These are phyloP conservation scores for Solanum sitiens DNA, from an alignment of 257 asterid species.

Conservation along the genomic window DNA sequence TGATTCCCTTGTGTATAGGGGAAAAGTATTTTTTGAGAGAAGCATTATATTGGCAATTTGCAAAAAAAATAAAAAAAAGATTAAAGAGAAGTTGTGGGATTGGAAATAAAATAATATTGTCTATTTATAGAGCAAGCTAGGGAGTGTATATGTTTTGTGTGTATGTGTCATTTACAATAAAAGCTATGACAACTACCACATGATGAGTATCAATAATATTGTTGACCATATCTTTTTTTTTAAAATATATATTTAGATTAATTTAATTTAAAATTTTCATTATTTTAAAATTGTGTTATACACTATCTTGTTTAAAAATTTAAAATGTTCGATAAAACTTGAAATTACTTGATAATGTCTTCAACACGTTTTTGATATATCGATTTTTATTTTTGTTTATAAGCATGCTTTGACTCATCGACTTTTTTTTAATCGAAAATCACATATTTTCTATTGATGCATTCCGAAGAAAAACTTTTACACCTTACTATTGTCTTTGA, in stretches of 20 bases:
- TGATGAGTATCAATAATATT: not conserved
- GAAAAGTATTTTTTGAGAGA: not conserved
- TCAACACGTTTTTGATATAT: not conserved
- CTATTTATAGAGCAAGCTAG: not conserved
- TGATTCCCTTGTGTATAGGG: not conserved
- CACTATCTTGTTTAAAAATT: no score
- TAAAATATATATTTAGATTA: not conserved
- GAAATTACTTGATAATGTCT: not conserved
- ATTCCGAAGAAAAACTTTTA: not conserved
- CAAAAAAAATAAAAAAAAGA: no score
- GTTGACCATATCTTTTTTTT: not conserved
- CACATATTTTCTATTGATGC: not conserved
- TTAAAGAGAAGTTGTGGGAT: not conserved
- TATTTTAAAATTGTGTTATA: no score
- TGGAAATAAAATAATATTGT: not conserved
- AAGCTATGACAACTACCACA: not conserved
- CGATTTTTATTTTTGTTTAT: no score
- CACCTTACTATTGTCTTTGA: not conserved
- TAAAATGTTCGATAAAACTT: not conserved
- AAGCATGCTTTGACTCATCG: not conserved
- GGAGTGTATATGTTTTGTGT: not conserved
- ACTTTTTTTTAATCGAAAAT: not conserved
- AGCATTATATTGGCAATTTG: not conserved
- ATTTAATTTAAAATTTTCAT: not conserved
- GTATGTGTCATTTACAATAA: not conserved